A percentile compares a stretch with the other conserved stretches of the same genome.
Evolutionary conservation across 2,329 filamentous ascomycete genomes (phyloP).

Genomic region (Colletotrichum sp.): DNA sequence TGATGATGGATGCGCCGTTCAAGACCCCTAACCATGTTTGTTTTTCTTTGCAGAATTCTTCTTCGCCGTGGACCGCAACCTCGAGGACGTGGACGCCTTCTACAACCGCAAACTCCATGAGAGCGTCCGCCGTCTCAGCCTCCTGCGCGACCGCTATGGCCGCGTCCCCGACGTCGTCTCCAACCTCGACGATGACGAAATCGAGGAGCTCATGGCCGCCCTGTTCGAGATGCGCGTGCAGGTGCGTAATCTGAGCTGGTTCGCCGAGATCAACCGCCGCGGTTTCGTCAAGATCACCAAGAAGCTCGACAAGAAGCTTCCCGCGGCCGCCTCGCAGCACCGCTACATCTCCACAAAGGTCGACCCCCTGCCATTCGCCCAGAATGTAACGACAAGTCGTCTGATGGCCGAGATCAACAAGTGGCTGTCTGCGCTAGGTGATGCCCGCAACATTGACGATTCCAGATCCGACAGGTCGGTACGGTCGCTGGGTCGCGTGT

Average conservation of each 20-base stretch:
- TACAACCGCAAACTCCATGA: constrained; percentile 96
- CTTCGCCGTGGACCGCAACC: constrained; percentile 93
- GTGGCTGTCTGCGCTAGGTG: constrained; percentile 84
- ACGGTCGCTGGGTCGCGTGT: constrained; percentile 77
- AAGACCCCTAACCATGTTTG: constrained; percentile 39
- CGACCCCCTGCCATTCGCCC: constrained; percentile 86
- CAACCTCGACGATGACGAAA: constrained; percentile 84
- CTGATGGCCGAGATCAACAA: constrained; percentile 76
- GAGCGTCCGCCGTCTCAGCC: constrained; percentile 79
- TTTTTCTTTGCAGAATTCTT: constrained; percentile 77
- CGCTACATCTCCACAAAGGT: constrained; percentile 91
- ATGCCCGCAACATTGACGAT: constrained; percentile 79
- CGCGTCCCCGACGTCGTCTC: constrained; percentile 71
- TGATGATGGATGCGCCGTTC: constrained; percentile 27
- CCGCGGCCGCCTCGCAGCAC: constrained; percentile 76
- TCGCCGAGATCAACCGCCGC: constrained; percentile 92
- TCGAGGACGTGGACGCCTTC: constrained; percentile 95
- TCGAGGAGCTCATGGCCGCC: constrained; percentile 88
- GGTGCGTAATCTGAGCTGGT: constrained; percentile 93
- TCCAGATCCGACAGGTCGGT: constrained; percentile 75
- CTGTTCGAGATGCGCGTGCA: constrained; percentile 87
- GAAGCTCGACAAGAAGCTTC: constrained; percentile 95
- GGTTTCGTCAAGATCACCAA: constrained; percentile 99
- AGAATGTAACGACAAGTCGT: constrained; percentile 60
- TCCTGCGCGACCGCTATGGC: constrained; percentile 89